Percentiles rank a stretch among this genome's conserved stretches.
phyloP scores from a whole-genome alignment of 2,329 filamentous ascomycete species.

The Hortaea sp. region DNA sequence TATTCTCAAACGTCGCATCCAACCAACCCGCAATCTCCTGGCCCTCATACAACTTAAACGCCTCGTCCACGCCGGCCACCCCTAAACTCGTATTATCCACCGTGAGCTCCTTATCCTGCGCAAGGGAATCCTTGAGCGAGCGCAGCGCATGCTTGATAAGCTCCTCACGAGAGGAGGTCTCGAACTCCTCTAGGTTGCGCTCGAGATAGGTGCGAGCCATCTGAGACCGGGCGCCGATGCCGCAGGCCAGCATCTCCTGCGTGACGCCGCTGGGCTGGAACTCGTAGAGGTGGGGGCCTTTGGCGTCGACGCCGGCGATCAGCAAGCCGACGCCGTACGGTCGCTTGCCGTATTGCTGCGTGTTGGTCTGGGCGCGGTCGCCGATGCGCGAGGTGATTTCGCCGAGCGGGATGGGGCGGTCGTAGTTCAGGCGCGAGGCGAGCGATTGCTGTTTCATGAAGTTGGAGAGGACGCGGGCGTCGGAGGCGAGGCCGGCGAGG shows the following conservation, averaged over 20 bases:
- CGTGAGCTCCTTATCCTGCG: constrained; percentile 95
- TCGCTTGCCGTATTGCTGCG: constrained; percentile 91
- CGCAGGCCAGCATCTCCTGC: constrained; percentile 93
- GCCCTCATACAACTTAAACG: constrained; percentile 84
- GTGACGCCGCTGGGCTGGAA: constrained; percentile 96
- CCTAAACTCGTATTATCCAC: constrained; percentile 94
- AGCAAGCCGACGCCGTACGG: constrained; percentile 92
- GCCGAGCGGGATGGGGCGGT: constrained; percentile 81
- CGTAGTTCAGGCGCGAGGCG: constrained; percentile 89
- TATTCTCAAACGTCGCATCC: constrained; percentile 52
- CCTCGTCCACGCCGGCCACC: constrained; percentile 76
- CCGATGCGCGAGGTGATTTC: constrained; percentile 86
- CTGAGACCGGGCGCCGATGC: constrained; percentile 90
- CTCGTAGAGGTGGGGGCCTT: constrained; percentile 91
- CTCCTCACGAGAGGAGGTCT: constrained; percentile 66
- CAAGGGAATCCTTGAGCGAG: constrained; percentile 88
- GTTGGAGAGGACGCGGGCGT: constrained; percentile 97
- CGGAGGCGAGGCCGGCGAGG: constrained; percentile 91
- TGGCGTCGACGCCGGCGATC: constrained; percentile 86
- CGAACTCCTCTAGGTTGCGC: constrained; percentile 78
- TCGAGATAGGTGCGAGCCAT: constrained; percentile 97
- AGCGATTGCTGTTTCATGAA: constrained; percentile 99
- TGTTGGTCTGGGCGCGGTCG: constrained; percentile 95
- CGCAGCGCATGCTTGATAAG: constrained; percentile 81
- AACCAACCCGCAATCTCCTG: constrained; percentile 78